phyloP scores from a whole-genome alignment of 371 early-diverging fungal genomes.

The Mucor sp. region DNA sequence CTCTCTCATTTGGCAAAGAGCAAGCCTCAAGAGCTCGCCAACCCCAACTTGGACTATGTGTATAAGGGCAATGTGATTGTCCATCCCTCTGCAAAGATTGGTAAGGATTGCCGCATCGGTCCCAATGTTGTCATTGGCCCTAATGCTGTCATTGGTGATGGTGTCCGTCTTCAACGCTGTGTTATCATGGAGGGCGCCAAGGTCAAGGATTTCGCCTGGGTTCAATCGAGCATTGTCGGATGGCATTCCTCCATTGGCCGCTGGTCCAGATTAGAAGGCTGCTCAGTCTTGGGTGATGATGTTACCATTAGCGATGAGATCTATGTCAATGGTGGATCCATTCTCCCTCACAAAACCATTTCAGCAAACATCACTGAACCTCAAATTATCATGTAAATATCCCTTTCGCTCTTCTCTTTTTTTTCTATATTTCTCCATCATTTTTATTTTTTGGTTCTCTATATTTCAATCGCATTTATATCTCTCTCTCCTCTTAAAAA shows the following conservation, averaged over 20 bases:
- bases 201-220: conserved; percentile 90
- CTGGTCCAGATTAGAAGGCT: conserved; percentile 94
- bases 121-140: conserved; percentile 96
- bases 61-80: conserved; percentile 87
- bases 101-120: conserved; percentile 93
- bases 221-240: conserved; percentile 93
- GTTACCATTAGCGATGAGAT: conserved; percentile 91
- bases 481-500: conserved; percentile 4
- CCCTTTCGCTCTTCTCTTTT: no score
- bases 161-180: conserved; percentile 90
- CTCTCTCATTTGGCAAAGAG: conserved; percentile 80
- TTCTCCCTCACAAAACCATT: conserved; percentile 94
- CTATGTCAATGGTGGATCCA: conserved; percentile 92
- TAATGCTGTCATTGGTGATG: conserved; percentile 92
- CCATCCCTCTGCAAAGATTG: conserved; percentile 90
- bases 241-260: conserved; percentile 95
- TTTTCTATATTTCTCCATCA: not conserved
- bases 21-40: conserved; percentile 67
- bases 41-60: conserved; percentile 60
- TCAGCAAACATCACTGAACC: conserved; percentile 88
- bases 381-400: conserved; percentile 88
- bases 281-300: conserved; percentile 94
- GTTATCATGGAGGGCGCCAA: conserved; percentile 87
- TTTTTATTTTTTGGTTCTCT: not conserved
- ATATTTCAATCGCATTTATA: conserved; percentile 1